A percentile compares a stretch with the other conserved stretches of the same genome.
phyloP scores from a whole-genome alignment of 345 rosid genomes.

The Iberis pinnata region DNA sequence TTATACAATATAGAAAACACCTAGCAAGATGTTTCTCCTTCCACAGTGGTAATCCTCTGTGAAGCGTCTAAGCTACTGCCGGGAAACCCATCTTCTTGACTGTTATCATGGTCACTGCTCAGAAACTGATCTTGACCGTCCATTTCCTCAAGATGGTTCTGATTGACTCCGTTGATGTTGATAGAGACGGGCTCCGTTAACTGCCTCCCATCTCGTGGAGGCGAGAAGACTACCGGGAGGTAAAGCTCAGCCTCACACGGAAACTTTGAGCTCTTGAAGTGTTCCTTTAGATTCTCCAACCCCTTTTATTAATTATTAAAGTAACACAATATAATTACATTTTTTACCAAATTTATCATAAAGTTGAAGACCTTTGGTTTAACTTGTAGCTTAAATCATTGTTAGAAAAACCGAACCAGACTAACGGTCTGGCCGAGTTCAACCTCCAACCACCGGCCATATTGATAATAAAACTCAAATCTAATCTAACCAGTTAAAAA shows the following conservation, averaged over 20 bases:
- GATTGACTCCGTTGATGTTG: constrained; percentile 19
- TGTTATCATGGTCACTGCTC: constrained; percentile 22
- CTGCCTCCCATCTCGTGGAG: constrained; percentile 76
- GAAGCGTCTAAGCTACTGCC: constrained; percentile 11
- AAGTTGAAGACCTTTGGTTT: too few relatives aligned
- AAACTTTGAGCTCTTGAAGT: constrained; percentile 91
- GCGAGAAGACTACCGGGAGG: constrained; percentile 80
- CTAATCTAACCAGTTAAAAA: too few relatives aligned
- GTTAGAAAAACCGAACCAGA: too few relatives aligned
- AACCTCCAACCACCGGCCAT: too few relatives aligned
- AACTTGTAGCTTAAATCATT: too few relatives aligned
- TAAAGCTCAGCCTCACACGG: constrained; percentile 78
- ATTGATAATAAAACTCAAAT: too few relatives aligned
- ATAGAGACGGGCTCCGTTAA: constrained; percentile 62
- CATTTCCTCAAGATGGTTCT: constrained; percentile 5
- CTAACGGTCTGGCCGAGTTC: too few relatives aligned
- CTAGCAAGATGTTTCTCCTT: constrained; percentile 20
- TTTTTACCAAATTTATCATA: neutral
- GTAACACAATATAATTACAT: neutral
- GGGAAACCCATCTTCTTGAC: constrained; percentile 24
- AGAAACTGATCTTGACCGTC: constrained; percentile 23
- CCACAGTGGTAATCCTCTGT: neutral
- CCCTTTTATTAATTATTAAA: constrained; percentile 43
- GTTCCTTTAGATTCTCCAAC: constrained; percentile 80
- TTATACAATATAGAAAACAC: constrained; percentile 12